Conservation (phyloP, 139 green algal genomes). For the Cymbomonas tetramitiformis region DNA sequence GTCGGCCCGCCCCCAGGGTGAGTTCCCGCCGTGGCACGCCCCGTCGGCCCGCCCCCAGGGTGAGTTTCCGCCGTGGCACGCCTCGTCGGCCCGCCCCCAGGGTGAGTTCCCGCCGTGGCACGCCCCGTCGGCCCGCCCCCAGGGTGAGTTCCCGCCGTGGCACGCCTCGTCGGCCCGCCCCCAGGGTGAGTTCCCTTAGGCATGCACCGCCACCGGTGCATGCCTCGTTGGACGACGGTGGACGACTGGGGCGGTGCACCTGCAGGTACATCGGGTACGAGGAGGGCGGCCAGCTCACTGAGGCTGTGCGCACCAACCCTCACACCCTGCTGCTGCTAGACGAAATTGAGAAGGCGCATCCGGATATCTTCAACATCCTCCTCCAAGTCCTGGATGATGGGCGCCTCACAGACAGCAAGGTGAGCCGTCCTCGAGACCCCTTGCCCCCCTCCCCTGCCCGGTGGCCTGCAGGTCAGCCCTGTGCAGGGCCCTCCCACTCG, state of each 20-base stretch:
- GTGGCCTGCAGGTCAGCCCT: no score
- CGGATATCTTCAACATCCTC: slow-evolving; percentile 33
- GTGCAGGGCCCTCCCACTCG: no score
- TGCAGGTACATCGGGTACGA: slow-evolving; percentile 59
- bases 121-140: slow-evolving; percentile 23
- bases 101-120: slow-evolving; percentile 16
- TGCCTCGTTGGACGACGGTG: no score
- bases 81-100: slow-evolving; percentile 42
- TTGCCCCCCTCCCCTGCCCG: no score
- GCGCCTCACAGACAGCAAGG: slow-evolving; percentile 29
- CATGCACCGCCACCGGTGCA: no score
- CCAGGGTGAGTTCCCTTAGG: no score
- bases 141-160: no score
- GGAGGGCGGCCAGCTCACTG: slow-evolving; percentile 40
- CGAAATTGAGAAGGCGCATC: slow-evolving; percentile 56
- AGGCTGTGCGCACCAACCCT: slow-evolving; percentile 38
- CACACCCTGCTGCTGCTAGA: slow-evolving; percentile 57
- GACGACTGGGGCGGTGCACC: no score
- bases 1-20: no score
- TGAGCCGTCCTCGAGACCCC: no score
- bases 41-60: slow-evolving; percentile 30
- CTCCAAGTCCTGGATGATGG: slow-evolving; percentile 35
- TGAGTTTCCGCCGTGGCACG: slow-evolving; percentile 54
- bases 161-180: no score
- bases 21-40: slow-evolving; percentile 40